phyloP scores from a whole-genome alignment of 352 stramenopile genomes.

The Phytopythium sindhum region DNA sequence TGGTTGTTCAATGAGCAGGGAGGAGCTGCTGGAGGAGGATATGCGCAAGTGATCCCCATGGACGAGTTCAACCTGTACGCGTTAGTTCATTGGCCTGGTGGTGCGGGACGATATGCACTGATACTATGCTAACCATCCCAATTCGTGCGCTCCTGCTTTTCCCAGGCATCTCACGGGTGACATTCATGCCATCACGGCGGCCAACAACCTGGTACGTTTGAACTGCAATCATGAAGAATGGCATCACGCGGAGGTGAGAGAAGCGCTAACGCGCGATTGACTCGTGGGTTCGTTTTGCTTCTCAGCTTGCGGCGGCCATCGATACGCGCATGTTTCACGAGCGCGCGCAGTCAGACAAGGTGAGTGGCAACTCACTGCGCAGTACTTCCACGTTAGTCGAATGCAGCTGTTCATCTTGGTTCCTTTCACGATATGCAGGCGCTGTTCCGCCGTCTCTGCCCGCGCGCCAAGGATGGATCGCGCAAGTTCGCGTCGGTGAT shows the following conservation, averaged over 20 bases:
- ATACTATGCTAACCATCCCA: slow-evolving; percentile 25
- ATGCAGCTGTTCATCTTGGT: background rate
- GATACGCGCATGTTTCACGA: slow-evolving; percentile 99
- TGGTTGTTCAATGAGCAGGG: slow-evolving; percentile 16
- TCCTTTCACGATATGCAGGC: slow-evolving; percentile 14
- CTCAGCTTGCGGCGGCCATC: slow-evolving; percentile 93
- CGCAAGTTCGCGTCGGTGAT: slow-evolving; percentile 90
- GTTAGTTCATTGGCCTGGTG: slow-evolving; percentile 56
- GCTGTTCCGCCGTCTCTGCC: slow-evolving; percentile 84
- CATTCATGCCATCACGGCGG: slow-evolving; percentile 97
- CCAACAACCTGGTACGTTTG: slow-evolving; percentile 92
- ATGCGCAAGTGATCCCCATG: slow-evolving; percentile 94
- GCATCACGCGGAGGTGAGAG: background rate
- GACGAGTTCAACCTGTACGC: slow-evolving; percentile 98
- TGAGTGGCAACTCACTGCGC: background rate
- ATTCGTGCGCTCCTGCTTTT: background rate
- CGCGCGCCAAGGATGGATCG: slow-evolving; percentile 76
- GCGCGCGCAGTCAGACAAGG: slow-evolving; percentile 70
- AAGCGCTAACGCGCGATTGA: background rate
- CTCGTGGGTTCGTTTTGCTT: background rate
- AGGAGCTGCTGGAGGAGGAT: slow-evolving; percentile 80
- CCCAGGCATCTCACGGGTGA: slow-evolving; percentile 95
- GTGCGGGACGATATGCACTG: slow-evolving; percentile 80
- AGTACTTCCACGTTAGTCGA: background rate
- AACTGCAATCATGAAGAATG: background rate